A percentile compares a stretch with the other conserved stretches of the same genome.
Conservation (phyloP, 176 grass and related monocot species). For the Carex myosuroides region DNA sequence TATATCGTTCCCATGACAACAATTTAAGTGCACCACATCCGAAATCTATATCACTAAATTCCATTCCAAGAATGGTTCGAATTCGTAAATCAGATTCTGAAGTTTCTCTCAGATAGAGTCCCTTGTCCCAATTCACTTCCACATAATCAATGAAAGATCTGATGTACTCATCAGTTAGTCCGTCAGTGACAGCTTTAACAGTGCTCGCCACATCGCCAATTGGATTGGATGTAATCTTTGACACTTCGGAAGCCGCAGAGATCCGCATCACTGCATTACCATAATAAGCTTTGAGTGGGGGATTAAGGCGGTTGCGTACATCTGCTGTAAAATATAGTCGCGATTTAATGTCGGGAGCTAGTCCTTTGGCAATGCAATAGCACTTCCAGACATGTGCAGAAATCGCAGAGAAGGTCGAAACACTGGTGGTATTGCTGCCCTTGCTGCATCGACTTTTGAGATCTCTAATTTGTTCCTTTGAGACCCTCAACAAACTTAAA, state of each 20-base stretch:
- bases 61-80: not conserved
- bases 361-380: not conserved
- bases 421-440: not conserved
- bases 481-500: not conserved
- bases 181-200: not conserved
- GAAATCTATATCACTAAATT: not conserved
- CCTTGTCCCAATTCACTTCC: not conserved
- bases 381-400: conserved; percentile 27
- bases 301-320: not conserved
- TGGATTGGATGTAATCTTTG: not conserved
- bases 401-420: conserved; percentile 21
- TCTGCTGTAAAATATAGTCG: conserved; percentile 13
- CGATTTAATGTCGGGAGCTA: not conserved
- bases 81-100: not conserved
- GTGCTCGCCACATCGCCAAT: not conserved
- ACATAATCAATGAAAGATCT: conserved; percentile 7
- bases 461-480: not conserved
- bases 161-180: conserved; percentile 9
- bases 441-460: conserved; percentile 9
- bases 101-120: not conserved
- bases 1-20: not conserved
- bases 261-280: conserved; percentile 23
- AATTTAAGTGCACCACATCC: not conserved
- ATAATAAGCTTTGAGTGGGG: conserved; percentile 1
- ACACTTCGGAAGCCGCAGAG: not conserved